Evolutionary conservation across 176 grass and related monocot species (phyloP).

Genomic region (Dactylis glomerata): DNA sequence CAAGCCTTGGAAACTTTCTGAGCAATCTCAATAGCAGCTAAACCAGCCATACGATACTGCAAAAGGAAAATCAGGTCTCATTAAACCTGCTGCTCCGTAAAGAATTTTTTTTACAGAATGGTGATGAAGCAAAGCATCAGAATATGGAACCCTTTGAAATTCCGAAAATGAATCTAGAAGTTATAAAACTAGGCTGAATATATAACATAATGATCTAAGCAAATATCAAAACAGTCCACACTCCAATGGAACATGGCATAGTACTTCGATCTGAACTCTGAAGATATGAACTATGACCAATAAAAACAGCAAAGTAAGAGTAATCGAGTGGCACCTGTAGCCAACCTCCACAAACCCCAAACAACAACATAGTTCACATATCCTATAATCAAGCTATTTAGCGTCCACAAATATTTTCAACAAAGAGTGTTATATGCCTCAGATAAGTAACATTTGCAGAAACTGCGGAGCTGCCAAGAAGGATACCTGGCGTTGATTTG

Average conservation of each 20-base stretch:
- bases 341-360: background rate
- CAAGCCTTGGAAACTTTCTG: slow-evolving; percentile 95
- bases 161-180: background rate
- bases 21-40: slow-evolving; percentile 97
- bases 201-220: slow-evolving; percentile 13
- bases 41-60: slow-evolving; percentile 88
- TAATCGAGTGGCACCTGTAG: background rate
- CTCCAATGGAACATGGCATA: background rate
- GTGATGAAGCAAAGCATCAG: background rate
- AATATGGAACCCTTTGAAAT: background rate
- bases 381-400: slow-evolving; percentile 9
- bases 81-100: background rate
- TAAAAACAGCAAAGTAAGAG: background rate
- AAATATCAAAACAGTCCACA: background rate
- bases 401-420: background rate
- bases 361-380: background rate
- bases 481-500: slow-evolving; percentile 83
- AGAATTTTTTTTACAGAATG: background rate
- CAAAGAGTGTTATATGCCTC: background rate
- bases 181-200: background rate
- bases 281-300: background rate
- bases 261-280: background rate
- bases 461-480: slow-evolving; percentile 9
- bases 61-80: slow-evolving; percentile 33
- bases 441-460: slow-evolving; percentile 11